phyloP scores from a whole-genome alignment of 2,329 filamentous ascomycete genomes.

The Nemania sp. region DNA sequence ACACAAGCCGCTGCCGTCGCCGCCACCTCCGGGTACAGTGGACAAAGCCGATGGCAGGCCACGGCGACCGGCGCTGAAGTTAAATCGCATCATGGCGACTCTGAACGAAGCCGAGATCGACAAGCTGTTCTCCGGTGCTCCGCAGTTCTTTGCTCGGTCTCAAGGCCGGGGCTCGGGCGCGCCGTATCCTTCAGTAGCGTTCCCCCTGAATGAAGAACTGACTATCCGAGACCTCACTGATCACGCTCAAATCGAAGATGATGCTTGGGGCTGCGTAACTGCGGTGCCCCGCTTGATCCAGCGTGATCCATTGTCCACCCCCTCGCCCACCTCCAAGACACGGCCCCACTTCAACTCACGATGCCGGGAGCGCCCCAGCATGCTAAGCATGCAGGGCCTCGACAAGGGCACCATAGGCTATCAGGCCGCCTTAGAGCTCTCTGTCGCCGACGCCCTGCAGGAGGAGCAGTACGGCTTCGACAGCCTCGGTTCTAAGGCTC shows the following conservation, averaged over 20 bases:
- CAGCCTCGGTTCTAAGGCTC: conserved; percentile 57
- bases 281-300: conserved; percentile 65
- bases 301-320: conserved; percentile 48
- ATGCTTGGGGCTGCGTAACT: conserved; percentile 65
- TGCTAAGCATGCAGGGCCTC: conserved; percentile 72
- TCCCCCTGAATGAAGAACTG: conserved; percentile 67
- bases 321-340: conserved; percentile 48
- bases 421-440: conserved; percentile 67
- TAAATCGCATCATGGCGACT: conserved; percentile 62
- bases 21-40: conserved; percentile 48
- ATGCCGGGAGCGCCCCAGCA: conserved; percentile 66
- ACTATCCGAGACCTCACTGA: conserved; percentile 66
- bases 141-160: conserved; percentile 68
- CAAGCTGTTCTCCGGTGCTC: conserved; percentile 75
- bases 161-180: conserved; percentile 63
- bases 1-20: conserved; percentile 62
- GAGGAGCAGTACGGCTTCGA: conserved; percentile 65
- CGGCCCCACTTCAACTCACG: conserved; percentile 62
- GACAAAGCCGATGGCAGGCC: conserved; percentile 46
- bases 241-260: conserved; percentile 64
- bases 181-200: conserved; percentile 65
- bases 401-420: conserved; percentile 74
- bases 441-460: conserved; percentile 65
- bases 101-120: conserved; percentile 64
- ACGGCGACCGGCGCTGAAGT: conserved; percentile 51